Evolutionary conservation across 768 basidiomycete species (phyloP).

Genomic region (Tulasnella calospora): DNA sequence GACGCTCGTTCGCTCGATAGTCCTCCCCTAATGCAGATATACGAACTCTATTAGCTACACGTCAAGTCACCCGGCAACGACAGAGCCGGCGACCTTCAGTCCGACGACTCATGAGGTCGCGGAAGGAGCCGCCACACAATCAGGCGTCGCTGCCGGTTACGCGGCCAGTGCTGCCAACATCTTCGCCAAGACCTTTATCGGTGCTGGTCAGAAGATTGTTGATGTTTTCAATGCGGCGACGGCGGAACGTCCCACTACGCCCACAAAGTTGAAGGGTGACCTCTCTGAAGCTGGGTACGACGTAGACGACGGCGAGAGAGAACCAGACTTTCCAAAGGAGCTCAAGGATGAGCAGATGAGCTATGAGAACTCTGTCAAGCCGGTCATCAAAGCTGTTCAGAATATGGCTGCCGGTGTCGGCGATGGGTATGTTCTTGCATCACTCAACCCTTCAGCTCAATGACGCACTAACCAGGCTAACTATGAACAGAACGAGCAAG

Average conservation of each 20-base stretch:
- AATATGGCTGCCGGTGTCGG: background rate
- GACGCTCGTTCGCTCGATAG: background rate
- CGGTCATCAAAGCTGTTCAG: conserved; percentile 2
- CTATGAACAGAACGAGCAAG: background rate
- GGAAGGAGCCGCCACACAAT: background rate
- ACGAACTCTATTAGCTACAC: background rate
- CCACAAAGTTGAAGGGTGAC: conserved; percentile 1
- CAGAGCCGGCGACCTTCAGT: background rate
- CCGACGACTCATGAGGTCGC: background rate
- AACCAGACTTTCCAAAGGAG: conserved; percentile 1
- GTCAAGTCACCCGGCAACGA: background rate
- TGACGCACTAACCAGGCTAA: background rate
- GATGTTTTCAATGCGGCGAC: conserved; percentile 11
- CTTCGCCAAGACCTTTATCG: background rate
- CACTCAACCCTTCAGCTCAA: background rate
- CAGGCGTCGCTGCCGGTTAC: conserved; percentile 5
- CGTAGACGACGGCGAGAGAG: background rate
- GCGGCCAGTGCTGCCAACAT: conserved; percentile 10
- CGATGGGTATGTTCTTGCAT: background rate
- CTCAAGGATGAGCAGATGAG: background rate
- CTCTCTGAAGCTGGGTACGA: conserved; percentile 18
- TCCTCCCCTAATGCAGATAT: background rate
- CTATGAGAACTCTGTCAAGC: background rate
- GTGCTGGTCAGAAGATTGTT: conserved; percentile 15
- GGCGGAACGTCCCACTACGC: background rate